Percentiles rank a stretch among this genome's conserved stretches.
Conservation (phyloP, 495 filamentous ascomycete genomes). For the Glarea lozoyensis region DNA sequence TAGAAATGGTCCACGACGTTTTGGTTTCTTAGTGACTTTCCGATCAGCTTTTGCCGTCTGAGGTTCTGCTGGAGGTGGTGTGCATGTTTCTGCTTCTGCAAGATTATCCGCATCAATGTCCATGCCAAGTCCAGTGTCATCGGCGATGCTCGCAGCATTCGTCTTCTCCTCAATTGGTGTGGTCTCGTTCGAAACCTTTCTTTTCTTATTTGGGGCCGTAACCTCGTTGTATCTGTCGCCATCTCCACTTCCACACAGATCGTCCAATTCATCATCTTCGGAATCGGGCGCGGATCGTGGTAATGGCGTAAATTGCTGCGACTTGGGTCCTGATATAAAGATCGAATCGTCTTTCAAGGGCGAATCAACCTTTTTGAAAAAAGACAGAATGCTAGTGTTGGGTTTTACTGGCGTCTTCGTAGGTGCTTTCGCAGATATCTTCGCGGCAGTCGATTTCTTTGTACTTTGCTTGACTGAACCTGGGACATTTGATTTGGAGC, state of each 20-base stretch:
- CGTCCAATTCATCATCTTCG: slow-evolving; percentile 20
- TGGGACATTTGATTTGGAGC: slow-evolving; percentile 16
- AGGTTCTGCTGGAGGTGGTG: slow-evolving; percentile 9
- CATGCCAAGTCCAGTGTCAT: neutral
- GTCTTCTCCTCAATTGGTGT: neutral
- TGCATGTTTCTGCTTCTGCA: slow-evolving; percentile 4
- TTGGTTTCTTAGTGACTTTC: slow-evolving; percentile 29
- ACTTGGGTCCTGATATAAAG: slow-evolving; percentile 28
- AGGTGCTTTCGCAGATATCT: too few relatives aligned
- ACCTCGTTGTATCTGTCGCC: slow-evolving; percentile 44
- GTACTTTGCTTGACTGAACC: neutral
- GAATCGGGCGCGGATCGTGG: slow-evolving; percentile 11
- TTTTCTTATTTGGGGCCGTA: slow-evolving; percentile 32
- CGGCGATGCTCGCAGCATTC: neutral
- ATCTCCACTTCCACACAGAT: slow-evolving; percentile 37
- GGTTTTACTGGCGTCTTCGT: slow-evolving; percentile 28
- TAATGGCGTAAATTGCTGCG: slow-evolving; percentile 25
- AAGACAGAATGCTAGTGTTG: slow-evolving; percentile 71
- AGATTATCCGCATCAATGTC: neutral
- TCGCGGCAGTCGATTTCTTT: slow-evolving; percentile 10
- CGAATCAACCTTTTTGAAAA: slow-evolving; percentile 66
- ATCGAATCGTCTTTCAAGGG: slow-evolving; percentile 23
- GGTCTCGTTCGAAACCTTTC: slow-evolving; percentile 21
- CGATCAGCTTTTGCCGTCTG: slow-evolving; percentile 30
- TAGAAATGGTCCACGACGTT: slow-evolving; percentile 26